Conservation (phyloP, 768 basidiomycete genomes). For the Lactarius psammicola region DNA sequence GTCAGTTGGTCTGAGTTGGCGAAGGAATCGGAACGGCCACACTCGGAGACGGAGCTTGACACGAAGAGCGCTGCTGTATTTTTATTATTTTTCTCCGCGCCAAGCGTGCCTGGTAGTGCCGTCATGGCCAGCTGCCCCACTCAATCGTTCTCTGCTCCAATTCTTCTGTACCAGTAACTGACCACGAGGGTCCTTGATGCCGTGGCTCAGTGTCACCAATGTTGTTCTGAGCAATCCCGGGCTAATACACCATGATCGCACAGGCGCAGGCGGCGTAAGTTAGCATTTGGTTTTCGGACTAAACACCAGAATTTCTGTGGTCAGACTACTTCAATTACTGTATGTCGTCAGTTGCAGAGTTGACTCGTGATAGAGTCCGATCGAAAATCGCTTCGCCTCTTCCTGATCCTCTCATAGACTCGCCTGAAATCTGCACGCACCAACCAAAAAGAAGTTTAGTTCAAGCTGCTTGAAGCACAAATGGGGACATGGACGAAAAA, state of each 20-base stretch:
- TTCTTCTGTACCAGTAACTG: too few relatives aligned
- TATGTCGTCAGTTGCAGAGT: background rate
- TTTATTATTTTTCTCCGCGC: slow-evolving; percentile 1
- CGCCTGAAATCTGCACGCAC: background rate
- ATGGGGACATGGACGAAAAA: slow-evolving; percentile 22
- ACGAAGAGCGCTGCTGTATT: background rate
- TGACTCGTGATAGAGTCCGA: background rate
- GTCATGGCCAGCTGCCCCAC: slow-evolving; percentile 4
- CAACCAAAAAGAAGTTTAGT: background rate
- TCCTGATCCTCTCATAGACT: background rate
- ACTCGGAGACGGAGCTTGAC: background rate
- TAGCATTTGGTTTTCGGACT: too few relatives aligned
- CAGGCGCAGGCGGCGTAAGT: too few relatives aligned
- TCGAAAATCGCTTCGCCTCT: background rate
- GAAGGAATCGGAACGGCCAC: background rate
- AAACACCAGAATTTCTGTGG: too few relatives aligned
- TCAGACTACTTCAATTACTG: too few relatives aligned
- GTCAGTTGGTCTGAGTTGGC: background rate
- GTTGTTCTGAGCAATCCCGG: too few relatives aligned
- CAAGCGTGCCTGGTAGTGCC: background rate
- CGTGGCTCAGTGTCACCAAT: background rate
- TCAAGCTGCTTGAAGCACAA: background rate
- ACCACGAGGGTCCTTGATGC: background rate
- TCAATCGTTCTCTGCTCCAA: background rate
- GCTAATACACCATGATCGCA: too few relatives aligned